Evolutionary conservation across 257 asterid species (phyloP), one percentile per base, ranked within the genome.

Genomic region (Solanum tarijense): DNA sequence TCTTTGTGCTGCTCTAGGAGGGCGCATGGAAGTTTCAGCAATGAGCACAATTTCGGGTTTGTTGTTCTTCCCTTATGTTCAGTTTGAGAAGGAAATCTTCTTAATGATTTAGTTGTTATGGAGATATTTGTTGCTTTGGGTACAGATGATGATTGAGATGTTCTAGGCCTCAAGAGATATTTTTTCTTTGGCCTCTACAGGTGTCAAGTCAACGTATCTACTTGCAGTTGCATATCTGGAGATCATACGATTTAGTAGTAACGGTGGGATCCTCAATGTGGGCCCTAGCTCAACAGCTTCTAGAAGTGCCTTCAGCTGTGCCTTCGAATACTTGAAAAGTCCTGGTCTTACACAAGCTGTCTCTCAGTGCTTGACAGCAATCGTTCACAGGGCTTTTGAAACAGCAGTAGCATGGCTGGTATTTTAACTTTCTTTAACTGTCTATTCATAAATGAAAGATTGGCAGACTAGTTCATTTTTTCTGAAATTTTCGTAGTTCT

Each of bases 141-240:
- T 82, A 31, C 69, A 82, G 12, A 82, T 31, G 85, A 79, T 43
- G 41, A 20, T 18, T 11, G 27, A 82, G 69, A 48, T 48, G 25
- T 66, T 32, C 55, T 39, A 36, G 69, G 39, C 43, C 71, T 90
- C 84, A 87, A 8, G 87, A 69, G 86, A 31, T 89, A 69, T 35
- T 86, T 76, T 66, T 65, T 65, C 14, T 87, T 76, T 91, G 90
- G 43, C 83, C 90, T 91, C 79, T 91, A 46, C 93, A 97, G 99
- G 99, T 89, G 99, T 97, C 91, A 97, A 97, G 93, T 98, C 99
- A 88, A 97, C 98, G 65, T 97, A 97, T 93, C 99, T 97, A 89
- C 93, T 96, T 89, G 99, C 99, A n/a, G 99, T 97, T 58, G 96
- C 99, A 41, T 95, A 95, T 90, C 85, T 97, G 87, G 99, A 97